Percentiles rank a stretch among this genome's conserved stretches.
phyloP scores from a whole-genome alignment of 495 filamentous ascomycete species.

The Trypethelium eluteriae region DNA sequence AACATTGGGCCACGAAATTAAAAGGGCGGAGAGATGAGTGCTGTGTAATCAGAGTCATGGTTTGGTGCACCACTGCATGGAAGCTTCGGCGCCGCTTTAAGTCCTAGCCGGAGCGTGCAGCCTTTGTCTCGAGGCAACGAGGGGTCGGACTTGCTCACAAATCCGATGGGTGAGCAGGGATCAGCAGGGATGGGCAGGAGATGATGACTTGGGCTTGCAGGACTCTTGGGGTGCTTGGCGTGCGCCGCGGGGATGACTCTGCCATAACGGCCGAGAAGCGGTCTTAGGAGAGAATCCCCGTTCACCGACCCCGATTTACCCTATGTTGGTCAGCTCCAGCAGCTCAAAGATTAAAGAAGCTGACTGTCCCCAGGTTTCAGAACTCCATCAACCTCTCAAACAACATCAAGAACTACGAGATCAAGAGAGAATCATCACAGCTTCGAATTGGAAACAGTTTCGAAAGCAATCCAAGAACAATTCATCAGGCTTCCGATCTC shows the following conservation, averaged over 20 bases:
- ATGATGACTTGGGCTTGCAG: background rate
- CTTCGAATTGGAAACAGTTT: background rate
- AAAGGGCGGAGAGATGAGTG: background rate
- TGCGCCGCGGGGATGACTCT: background rate
- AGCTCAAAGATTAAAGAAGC: slow-evolving; percentile 12
- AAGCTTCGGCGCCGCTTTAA: background rate
- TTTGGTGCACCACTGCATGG: background rate
- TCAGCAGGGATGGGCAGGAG: background rate
- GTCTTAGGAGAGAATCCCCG: background rate
- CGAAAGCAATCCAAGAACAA: background rate
- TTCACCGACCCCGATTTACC: background rate
- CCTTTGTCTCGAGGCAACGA: background rate
- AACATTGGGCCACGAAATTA: background rate
- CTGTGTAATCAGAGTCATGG: background rate
- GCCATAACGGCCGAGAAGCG: background rate
- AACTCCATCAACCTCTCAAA: slow-evolving; percentile 3
- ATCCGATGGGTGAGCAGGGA: background rate
- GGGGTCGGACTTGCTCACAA: background rate
- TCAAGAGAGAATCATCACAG: background rate
- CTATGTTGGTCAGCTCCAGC: background rate
- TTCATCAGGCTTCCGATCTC: background rate
- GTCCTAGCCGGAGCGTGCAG: background rate
- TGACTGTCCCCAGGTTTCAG: slow-evolving; percentile 6
- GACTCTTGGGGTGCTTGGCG: background rate
- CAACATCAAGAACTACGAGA: background rate